Conservation (phyloP, 139 green algal species). For the Chlorella sp. region DNA sequence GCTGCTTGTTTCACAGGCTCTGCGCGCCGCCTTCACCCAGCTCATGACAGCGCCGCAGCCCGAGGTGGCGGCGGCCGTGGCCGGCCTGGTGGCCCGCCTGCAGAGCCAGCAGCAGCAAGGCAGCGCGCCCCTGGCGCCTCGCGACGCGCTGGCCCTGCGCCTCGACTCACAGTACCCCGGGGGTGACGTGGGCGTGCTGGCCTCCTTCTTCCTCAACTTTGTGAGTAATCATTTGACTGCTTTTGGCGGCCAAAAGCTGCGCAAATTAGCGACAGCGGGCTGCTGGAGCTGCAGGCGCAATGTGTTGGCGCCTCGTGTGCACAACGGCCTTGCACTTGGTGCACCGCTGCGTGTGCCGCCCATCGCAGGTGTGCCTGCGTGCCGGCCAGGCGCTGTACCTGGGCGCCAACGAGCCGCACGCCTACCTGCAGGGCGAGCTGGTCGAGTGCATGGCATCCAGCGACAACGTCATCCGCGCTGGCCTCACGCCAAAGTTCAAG, state of each 20-base stretch:
- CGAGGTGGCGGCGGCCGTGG: slow-evolving; percentile 31
- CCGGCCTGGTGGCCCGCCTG: slow-evolving; percentile 49
- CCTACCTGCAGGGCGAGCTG: slow-evolving; percentile 81
- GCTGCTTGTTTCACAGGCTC: slow-evolving; percentile 29
- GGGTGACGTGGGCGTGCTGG: slow-evolving; percentile 89
- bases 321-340: too few relatives aligned
- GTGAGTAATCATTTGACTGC: slow-evolving; percentile 34
- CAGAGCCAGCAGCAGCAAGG: slow-evolving; percentile 12
- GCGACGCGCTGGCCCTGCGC: slow-evolving; percentile 72
- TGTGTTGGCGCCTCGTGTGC: too few relatives aligned
- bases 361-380: neutral
- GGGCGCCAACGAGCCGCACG: slow-evolving; percentile 93
- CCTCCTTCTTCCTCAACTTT: slow-evolving; percentile 91
- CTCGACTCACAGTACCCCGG: slow-evolving; percentile 88
- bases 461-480: slow-evolving; percentile 96
- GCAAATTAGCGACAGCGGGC: too few relatives aligned
- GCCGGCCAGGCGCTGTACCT: slow-evolving; percentile 59
- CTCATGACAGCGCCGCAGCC: slow-evolving; percentile 72
- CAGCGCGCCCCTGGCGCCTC: slow-evolving; percentile 29
- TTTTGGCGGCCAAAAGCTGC: too few relatives aligned
- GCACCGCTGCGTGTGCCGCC: too few relatives aligned
- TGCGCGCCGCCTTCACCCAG: slow-evolving; percentile 68
- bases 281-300: too few relatives aligned
- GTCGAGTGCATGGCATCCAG: slow-evolving; percentile 92
- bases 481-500: slow-evolving; percentile 93